Evolutionary conservation across 306 rosid species (phyloP), one percentile per base, ranked within the genome.

Genomic region (Adenanthera pavonina): DNA sequence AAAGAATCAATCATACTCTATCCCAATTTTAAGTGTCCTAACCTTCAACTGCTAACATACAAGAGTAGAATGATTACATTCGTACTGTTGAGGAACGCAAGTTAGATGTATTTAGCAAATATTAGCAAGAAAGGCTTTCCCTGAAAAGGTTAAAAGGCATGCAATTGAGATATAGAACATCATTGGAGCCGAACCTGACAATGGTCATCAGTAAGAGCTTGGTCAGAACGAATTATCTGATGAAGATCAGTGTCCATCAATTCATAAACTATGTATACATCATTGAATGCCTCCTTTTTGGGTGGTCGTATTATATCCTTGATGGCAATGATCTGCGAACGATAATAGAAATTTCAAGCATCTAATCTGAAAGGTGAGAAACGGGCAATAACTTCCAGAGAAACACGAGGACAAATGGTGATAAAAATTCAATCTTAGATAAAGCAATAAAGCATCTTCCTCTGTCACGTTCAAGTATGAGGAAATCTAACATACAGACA

Each of bases 191-290:
- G 61, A 87, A 95, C 99, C 98, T 92, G 97, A 81, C 91, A 93
- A 64, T 95, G 99, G 78, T 93, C 94, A 46, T 87, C 89, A 2
- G 86, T 93, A 64, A 95, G 90, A 69, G 86, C 49, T 83, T 95
- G 99, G 66, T 88, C 89, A 66, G 97, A 92, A 71, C 94, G 94
- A 88, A 95, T 89, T 67, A 90, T 86, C 74, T 88, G 93, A 82
- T 93, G 97, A 87, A 95, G 99, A 85, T 95, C 99, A 41, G 97
- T 93, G 85, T 95, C 99, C 99, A 95, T 95, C 85, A 95, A 81
- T 82, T 95, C 99, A 77, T 90, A 95, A 78, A 95, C 99, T 83
- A 93, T 92, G 81, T 95, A 95, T 82, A 93, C 98, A 77, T 95
- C 97, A 60, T 95, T 95, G 83, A 93, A 93, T 65, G 86, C 77